Percentiles rank a stretch among this genome's conserved stretches.
Evolutionary conservation across 2,329 filamentous ascomycete genomes (phyloP).

Genomic region (Claviceps citrina): DNA sequence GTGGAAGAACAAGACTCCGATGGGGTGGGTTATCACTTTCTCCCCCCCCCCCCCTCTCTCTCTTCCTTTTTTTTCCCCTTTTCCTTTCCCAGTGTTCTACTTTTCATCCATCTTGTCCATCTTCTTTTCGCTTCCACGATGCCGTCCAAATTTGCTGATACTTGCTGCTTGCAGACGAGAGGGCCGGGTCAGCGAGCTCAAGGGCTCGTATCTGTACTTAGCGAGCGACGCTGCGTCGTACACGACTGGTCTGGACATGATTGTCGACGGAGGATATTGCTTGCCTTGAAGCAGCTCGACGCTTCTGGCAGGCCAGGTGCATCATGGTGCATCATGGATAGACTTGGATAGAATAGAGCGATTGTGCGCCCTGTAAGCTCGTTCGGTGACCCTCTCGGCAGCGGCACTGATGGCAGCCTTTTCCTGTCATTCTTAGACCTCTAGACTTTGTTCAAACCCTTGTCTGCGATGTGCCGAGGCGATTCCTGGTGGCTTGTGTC

Average conservation of each 20-base stretch:
- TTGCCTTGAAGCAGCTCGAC: constrained; percentile 23
- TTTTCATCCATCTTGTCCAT: no score
- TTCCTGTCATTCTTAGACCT: no score
- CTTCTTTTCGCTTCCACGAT: no score
- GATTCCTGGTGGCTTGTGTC: no score
- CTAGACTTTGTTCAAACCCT: no score
- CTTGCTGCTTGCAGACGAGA: constrained; percentile 35
- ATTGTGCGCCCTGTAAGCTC: no score
- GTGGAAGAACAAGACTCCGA: constrained; percentile 66
- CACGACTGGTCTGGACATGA: constrained; percentile 59
- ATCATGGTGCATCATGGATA: no score
- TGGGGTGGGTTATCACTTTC: constrained; percentile 36
- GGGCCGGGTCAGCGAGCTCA: constrained; percentile 58
- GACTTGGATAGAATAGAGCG: not conserved
- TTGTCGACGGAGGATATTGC: constrained; percentile 63
- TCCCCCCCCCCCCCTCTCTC: not conserved
- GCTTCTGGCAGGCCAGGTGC: no score
- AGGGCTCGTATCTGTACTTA: constrained; percentile 69
- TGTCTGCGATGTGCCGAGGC: no score
- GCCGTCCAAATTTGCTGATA: not conserved
- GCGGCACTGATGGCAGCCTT: no score
- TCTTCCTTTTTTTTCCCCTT: not conserved
- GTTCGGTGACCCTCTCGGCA: no score
- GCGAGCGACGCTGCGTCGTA: constrained; percentile 72
- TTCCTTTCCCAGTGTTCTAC: not conserved